phyloP scores from a whole-genome alignment of 148 eudicot species.

The Oxyria digyna region DNA sequence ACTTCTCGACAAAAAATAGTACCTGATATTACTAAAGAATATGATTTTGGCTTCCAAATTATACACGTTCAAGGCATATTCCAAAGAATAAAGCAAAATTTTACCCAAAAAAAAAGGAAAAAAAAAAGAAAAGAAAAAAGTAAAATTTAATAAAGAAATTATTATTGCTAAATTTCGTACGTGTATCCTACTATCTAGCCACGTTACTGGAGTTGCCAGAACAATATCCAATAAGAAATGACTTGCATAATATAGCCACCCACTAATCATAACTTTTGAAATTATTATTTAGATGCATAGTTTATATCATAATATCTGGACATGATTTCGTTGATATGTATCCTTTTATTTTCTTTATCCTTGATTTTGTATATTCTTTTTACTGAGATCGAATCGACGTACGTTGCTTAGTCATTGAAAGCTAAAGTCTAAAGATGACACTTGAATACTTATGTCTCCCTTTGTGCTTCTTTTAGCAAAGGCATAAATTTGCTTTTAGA shows the following conservation, averaged over 20 bases:
- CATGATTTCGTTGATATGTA: neutral
- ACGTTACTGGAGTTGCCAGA: too few species aligned
- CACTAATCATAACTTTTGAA: neutral
- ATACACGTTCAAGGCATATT: too few species aligned
- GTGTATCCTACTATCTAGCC: too few species aligned
- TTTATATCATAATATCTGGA: neutral
- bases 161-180: too few species aligned
- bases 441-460: neutral
- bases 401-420: neutral
- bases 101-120: too few species aligned
- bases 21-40: too few species aligned
- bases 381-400: neutral
- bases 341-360: neutral
- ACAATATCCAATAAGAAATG: too few species aligned
- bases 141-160: too few species aligned
- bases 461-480: neutral
- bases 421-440: neutral
- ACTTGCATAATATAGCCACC: neutral
- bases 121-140: too few species aligned
- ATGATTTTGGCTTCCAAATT: too few species aligned
- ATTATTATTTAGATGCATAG: neutral
- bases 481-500: neutral
- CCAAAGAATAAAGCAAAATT: too few species aligned
- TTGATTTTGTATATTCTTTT: neutral
- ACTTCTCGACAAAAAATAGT: too few species aligned